These are phyloP conservation scores for Phoenix dactylifera DNA, from an alignment of 176 grass and related monocot species.

Conservation along the genomic window DNA sequence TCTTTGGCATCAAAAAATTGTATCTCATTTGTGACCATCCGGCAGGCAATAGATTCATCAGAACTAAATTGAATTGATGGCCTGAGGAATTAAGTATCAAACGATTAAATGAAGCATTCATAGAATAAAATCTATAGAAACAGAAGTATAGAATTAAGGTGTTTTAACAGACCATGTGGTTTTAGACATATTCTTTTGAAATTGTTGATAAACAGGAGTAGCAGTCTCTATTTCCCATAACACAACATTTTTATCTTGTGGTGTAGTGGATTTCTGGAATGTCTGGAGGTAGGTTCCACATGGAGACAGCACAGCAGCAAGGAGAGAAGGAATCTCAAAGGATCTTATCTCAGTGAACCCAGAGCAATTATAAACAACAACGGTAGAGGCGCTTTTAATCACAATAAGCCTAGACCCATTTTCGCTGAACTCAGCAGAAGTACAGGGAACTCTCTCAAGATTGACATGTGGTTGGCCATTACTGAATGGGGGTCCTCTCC, in stretches of 20 bases:
- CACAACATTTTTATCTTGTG: constrained; percentile 81
- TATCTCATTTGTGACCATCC: constrained; percentile 81
- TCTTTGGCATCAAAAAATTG: constrained; percentile 81
- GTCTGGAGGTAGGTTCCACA: constrained; percentile 75
- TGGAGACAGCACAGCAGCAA: constrained; percentile 55
- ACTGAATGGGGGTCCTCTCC: constrained; percentile 65
- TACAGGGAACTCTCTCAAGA: constrained; percentile 43
- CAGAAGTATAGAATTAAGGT: background rate
- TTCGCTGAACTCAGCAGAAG: constrained; percentile 45
- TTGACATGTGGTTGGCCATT: constrained; percentile 46
- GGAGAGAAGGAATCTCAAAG: constrained; percentile 70
- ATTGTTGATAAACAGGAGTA: constrained; percentile 48
- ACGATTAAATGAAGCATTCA: constrained; percentile 2
- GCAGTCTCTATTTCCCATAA: constrained; percentile 58
- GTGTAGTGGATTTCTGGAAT: constrained; percentile 69
- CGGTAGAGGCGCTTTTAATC: constrained; percentile 31
- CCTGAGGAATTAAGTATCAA: constrained; percentile 48
- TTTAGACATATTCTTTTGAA: constrained; percentile 88
- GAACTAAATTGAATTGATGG: constrained; percentile 76
- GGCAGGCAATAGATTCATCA: constrained; percentile 77
- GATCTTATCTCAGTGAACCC: constrained; percentile 39
- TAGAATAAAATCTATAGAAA: no score
- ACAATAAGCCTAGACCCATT: constrained; percentile 68
- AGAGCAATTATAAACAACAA: constrained; percentile 56
- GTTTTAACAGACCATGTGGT: constrained; percentile 49